phyloP scores from a whole-genome alignment of 2,329 filamentous ascomycete species.

The Thelonectria discophora region DNA sequence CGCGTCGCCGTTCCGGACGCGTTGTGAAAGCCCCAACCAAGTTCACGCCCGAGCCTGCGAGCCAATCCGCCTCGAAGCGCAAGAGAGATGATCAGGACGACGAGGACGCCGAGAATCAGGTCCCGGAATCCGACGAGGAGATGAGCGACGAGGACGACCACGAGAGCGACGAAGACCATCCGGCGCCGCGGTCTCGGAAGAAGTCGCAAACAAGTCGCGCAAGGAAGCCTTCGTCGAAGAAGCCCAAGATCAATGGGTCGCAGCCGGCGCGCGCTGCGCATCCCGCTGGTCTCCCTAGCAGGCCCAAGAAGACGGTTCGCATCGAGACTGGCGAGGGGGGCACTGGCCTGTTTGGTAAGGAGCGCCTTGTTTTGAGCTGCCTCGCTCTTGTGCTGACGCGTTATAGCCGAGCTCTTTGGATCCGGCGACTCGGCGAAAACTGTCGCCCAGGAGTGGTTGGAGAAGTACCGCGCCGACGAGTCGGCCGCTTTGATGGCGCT shows the following conservation, averaged over 20 bases:
- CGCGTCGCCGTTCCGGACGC: conserved; percentile 75
- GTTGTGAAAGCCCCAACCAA: conserved; percentile 68
- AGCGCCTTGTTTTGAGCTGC: conserved; percentile 1
- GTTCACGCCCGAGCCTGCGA: conserved; percentile 61
- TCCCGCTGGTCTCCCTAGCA: conserved; percentile 57
- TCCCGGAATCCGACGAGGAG: conserved; percentile 57
- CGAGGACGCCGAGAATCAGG: conserved; percentile 58
- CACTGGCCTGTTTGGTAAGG: conserved; percentile 65
- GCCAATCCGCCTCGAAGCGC: conserved; percentile 61
- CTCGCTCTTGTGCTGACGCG: conserved; percentile 33
- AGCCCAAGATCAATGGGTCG: conserved; percentile 69
- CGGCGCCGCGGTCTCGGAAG: conserved; percentile 49
- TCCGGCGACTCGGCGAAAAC: conserved; percentile 65
- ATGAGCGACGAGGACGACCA: conserved; percentile 57
- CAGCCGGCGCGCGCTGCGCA: conserved; percentile 50
- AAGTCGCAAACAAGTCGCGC: conserved; percentile 55
- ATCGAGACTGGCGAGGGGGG: conserved; percentile 61
- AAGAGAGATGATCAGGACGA: conserved; percentile 61
- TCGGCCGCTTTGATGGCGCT: conserved; percentile 67
- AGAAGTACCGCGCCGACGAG: conserved; percentile 64
- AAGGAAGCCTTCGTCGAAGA: conserved; percentile 69
- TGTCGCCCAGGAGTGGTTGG: conserved; percentile 68
- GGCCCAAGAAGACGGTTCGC: conserved; percentile 65
- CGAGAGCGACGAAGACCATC: conserved; percentile 57
- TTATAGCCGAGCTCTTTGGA: conserved; percentile 68